These are phyloP conservation scores for Penicillium sp. DNA, from an alignment of 2,329 filamentous ascomycete genomes.

Conservation along the genomic window DNA sequence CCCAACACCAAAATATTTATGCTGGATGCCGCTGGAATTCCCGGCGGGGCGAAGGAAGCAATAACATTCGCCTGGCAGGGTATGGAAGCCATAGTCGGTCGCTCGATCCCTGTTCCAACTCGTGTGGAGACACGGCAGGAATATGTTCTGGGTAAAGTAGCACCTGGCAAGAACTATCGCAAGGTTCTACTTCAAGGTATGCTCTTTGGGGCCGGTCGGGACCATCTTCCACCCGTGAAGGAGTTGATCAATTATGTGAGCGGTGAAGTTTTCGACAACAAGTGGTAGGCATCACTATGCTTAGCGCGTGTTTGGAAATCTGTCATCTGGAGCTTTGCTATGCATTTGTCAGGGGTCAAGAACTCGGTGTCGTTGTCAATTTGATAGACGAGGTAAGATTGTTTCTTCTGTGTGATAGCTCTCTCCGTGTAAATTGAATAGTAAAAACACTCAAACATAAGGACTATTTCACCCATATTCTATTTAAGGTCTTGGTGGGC, in stretches of 20 bases:
- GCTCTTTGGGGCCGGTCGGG: conserved; percentile 55
- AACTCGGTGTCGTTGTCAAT: background rate
- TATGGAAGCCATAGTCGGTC: conserved; percentile 64
- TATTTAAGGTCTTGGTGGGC: conserved; percentile 36
- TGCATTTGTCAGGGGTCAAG: background rate
- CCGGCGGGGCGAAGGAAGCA: conserved; percentile 64
- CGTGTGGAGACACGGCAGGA: conserved; percentile 59
- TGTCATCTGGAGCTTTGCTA: background rate
- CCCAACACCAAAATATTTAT: conserved; percentile 59
- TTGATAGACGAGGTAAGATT: background rate
- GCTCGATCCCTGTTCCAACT: conserved; percentile 61
- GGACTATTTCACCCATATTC: background rate
- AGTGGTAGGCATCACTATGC: conserved; percentile 39
- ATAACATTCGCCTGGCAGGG: conserved; percentile 67
- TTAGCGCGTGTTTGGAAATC: background rate
- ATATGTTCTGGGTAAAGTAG: conserved; percentile 63
- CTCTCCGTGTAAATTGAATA: background rate
- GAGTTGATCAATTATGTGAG: conserved; percentile 59
- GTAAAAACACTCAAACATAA: background rate
- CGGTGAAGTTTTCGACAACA: conserved; percentile 57
- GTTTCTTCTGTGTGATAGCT: background rate
- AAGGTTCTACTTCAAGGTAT: conserved; percentile 60
- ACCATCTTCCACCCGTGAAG: conserved; percentile 55
- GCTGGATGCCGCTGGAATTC: conserved; percentile 64
- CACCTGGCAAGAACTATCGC: conserved; percentile 62